Evolutionary conservation across 169 alveolate species (phyloP).

Genomic region (Cryptosporidium baileyi): DNA sequence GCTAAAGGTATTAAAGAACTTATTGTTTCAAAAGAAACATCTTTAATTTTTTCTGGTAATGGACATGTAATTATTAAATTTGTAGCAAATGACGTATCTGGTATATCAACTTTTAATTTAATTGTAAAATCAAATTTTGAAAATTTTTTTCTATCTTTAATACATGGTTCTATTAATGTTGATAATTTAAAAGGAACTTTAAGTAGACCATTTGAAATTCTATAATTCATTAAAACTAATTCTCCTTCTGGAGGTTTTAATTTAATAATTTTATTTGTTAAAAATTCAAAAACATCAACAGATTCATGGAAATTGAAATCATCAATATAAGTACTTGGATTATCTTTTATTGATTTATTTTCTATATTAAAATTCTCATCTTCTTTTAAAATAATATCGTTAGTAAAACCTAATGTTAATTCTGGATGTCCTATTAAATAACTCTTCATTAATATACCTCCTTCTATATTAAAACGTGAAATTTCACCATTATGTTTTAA

Average conservation of each 20-base stretch:
- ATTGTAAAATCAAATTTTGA: constrained; percentile 83
- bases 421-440: constrained; percentile 88
- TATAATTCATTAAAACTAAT: constrained; percentile 93
- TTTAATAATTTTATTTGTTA: constrained; percentile 81
- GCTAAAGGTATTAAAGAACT: constrained; percentile 41
- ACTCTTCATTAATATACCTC: constrained; percentile 90
- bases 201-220: constrained; percentile 79
- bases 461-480: constrained; percentile 89
- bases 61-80: constrained; percentile 81
- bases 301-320: constrained; percentile 94
- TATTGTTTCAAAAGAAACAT: constrained; percentile 31
- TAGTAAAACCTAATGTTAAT: constrained; percentile 86
- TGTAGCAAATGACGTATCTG: constrained; percentile 85
- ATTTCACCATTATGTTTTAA: constrained; percentile 88
- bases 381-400: constrained; percentile 75
- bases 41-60: constrained; percentile 81
- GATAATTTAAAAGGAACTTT: constrained; percentile 82
- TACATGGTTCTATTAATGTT: constrained; percentile 55
- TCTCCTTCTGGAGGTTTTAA: constrained; percentile 97
- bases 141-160: constrained; percentile 25
- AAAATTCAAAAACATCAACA: constrained; percentile 90
- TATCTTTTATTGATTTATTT: neutral
- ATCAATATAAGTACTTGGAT: constrained; percentile 78
- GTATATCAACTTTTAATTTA: constrained; percentile 87
- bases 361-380: constrained; percentile 20